phyloP scores from a whole-genome alignment of 495 filamentous ascomycete species.

The Talaromyces ruber region DNA sequence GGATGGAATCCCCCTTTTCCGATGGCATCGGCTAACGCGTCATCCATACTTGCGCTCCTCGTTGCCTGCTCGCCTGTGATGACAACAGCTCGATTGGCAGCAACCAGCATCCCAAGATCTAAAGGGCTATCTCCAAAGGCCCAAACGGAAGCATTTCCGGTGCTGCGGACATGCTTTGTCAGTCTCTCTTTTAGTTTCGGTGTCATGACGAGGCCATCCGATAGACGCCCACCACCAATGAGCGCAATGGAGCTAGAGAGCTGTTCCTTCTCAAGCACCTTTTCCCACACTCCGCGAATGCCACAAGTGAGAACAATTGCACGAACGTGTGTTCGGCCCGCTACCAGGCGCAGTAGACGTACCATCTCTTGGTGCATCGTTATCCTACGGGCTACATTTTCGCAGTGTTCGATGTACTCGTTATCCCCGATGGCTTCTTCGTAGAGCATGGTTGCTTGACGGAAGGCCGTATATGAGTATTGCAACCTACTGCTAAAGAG shows the following conservation, averaged over 20 bases:
- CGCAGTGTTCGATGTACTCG: conserved; percentile 40
- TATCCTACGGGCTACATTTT: conserved; percentile 33
- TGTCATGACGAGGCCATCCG: conserved; percentile 45
- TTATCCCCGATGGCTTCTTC: conserved; percentile 34
- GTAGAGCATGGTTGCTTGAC: conserved; percentile 47
- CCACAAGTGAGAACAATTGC: conserved; percentile 54
- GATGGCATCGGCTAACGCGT: conserved; percentile 34
- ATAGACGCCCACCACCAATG: conserved; percentile 46
- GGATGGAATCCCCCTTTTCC: conserved; percentile 29
- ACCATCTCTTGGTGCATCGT: conserved; percentile 42
- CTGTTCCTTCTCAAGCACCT: conserved; percentile 39
- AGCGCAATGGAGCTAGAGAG: conserved; percentile 36
- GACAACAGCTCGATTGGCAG: conserved; percentile 47
- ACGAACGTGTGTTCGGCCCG: conserved; percentile 28
- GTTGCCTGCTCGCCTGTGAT: conserved; percentile 41
- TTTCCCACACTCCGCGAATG: conserved; percentile 48
- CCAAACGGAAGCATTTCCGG: conserved; percentile 34
- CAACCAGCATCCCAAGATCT: conserved; percentile 49
- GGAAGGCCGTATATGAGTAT: conserved; percentile 50
- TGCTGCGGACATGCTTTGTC: conserved; percentile 27
- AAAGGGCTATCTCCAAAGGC: conserved; percentile 57
- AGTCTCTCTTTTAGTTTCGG: conserved; percentile 41
- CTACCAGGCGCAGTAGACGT: conserved; percentile 28
- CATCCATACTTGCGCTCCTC: conserved; percentile 52
- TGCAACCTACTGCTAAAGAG: conserved; percentile 42